Percentiles rank a stretch among this genome's conserved stretches.
Conservation (phyloP, 169 alveolate genomes). For the Theileria equi region DNA sequence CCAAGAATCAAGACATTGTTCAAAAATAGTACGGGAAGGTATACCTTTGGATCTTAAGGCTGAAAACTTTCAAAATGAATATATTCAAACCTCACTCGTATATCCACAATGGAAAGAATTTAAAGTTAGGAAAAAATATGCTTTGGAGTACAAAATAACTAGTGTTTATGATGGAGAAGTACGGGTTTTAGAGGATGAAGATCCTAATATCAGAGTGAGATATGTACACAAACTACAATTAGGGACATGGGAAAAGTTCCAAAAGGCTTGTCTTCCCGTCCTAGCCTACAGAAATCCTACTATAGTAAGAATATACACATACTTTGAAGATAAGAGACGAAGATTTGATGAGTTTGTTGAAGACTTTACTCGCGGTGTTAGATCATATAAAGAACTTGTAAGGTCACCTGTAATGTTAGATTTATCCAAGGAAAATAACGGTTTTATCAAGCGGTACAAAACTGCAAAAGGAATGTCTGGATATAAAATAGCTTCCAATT, state of each 20-base stretch:
- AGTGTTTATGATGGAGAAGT: conserved; percentile 2
- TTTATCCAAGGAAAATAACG: conserved; percentile 4
- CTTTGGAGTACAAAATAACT: conserved; percentile 7
- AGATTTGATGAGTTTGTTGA: conserved; percentile 18
- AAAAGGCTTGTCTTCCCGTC: conserved; percentile 4
- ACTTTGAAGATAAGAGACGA: conserved; percentile 8
- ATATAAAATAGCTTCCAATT: neutral
- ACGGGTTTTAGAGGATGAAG: neutral
- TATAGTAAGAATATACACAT: conserved; percentile 17
- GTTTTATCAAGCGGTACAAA: neutral
- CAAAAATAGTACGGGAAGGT: neutral
- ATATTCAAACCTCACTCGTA: neutral
- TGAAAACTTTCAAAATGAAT: neutral
- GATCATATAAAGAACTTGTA: conserved; percentile 4
- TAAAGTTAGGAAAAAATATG: neutral
- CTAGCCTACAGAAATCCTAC: neutral
- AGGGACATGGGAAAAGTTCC: neutral
- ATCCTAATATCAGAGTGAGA: conserved; percentile 3
- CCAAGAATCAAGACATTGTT: neutral
- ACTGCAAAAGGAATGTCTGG: neutral
- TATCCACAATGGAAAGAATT: conserved; percentile 9
- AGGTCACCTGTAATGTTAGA: conserved; percentile 2
- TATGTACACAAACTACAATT: neutral
- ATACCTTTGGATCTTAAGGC: conserved; percentile 3
- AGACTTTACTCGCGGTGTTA: neutral